Base-by-base conservation (phyloP, 495 filamentous ascomycete species). In the Trichoderma asperelloides region DNA sequence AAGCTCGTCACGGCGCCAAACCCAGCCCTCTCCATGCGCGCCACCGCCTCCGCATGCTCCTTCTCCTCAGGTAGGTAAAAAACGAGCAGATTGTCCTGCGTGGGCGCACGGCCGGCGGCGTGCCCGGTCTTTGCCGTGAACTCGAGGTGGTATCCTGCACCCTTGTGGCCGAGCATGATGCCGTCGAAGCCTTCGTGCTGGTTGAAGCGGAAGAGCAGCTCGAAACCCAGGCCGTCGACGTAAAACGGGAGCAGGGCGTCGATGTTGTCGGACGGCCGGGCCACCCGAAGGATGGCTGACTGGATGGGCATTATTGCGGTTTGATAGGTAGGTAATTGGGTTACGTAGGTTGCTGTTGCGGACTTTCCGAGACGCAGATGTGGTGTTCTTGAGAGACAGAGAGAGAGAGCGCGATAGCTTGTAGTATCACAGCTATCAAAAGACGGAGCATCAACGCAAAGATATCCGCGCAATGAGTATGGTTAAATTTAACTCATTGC, bases 101-200 rank as follows among this genome's bases (percentile, higher is more conserved):
- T 75, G 2, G 76, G 76, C 18, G 73, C 72, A 12, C 73, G 69
- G 7, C 73, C 74, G 45, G 63, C 72, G 11, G 68, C 69, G 62
- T 76, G 73, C n/a, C 65, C 67, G 6, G 21, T 51, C 18, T 69
- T 63, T 8, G 65, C 63, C 0, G 76, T 76, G n/a, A 76, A 78
- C 63, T 78, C 76, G 15, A 76, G 67, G 40, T 78, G 73, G 40
- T 75, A 75, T 9, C 68, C 69, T 12, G 67, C 65, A 1, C 68
- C 64, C 15, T 62, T 66, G 64, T 70, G 67, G 39, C 76, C 74
- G 8, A 78, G 66, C 66, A 76, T 68, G 16, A 78, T 65, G 7
- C 76, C 74, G 40, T 74, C 73, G 47, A 78, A 74, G 1, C 72
- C 74, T 13, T 73, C 70, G 37, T 77, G 74, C 33, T 73, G 69